Evolutionary conservation across 2,329 filamentous ascomycete genomes (phyloP), one percentile per base, ranked within the genome.

Genomic region (Pseudopyrenochaeta lycopersici): DNA sequence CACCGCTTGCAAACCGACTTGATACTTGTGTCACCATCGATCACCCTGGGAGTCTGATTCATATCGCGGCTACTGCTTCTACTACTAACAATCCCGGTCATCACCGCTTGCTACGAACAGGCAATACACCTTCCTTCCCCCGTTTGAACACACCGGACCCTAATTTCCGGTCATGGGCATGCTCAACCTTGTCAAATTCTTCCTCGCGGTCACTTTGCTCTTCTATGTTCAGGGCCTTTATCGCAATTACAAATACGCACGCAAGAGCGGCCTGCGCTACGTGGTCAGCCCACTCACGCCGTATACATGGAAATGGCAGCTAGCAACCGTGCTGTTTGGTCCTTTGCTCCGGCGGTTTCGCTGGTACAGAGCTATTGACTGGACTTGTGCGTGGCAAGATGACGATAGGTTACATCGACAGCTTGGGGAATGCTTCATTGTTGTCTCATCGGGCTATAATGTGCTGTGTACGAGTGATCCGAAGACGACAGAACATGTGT

Each of bases 271-370:
- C 7, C 52, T 68, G 7, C 52, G 31, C 10, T 51, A 62, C 14
- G 11, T 67, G 12, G 18, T 63, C 12, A 51, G 58, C 17, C 65
- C 67, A 2, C 2, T 63, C 23, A 49, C 66, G 11, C 64, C 63
- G 3, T 57, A 63, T 35, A 52, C 49, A 11, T 14, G 58, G 7
- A 23, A 44, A 36, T 66, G 57, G 59, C 54, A 49, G 17, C 14
- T 67, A n/a, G 21, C 47, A 1, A 18, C 41, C 4, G 32, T 46
- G 1, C 11, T 55, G 1, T 43, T 57, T 27, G 15, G 46, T 4
- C 36, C 43, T 0, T 4, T 54, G 1, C 35, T 62, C 3, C 15
- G 47, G 4, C n/a, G 32, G 10, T 61, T 56, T 15, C 46, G 45
- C 20, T 66, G 62, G 60, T 57, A 42, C n/a, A 43, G 60, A 12